phyloP scores from a whole-genome alignment of 2,329 filamentous ascomycete genomes.

The Aspergillus ibericus region DNA sequence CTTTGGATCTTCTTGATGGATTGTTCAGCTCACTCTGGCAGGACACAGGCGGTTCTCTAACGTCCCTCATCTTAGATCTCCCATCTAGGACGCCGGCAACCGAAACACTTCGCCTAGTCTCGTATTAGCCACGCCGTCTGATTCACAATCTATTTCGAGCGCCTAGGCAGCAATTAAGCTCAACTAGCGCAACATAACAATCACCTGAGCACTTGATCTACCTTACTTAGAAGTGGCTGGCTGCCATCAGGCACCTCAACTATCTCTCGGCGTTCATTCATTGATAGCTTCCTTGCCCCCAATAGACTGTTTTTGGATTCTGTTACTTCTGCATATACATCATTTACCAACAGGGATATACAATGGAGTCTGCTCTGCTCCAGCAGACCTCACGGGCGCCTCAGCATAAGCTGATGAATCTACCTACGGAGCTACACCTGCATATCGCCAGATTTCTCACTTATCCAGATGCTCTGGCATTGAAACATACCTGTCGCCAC shows the following conservation, averaged over 20 bases:
- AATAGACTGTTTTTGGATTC: neutral
- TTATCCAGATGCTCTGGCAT: conserved; percentile 69
- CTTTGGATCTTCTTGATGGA: neutral
- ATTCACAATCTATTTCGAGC: neutral
- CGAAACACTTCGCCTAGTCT: conserved; percentile 7
- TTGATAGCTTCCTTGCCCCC: neutral
- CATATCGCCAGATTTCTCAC: conserved; percentile 61
- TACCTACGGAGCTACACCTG: conserved; percentile 68
- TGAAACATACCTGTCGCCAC: conserved; percentile 66
- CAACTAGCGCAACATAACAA: neutral
- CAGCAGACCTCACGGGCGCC: neutral
- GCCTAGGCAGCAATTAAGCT: conserved; percentile 1
- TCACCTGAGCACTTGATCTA: neutral
- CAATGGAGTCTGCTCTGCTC: conserved; percentile 4
- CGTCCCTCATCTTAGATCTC: neutral
- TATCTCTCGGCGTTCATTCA: neutral
- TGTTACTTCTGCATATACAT: neutral
- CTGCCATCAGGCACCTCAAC: neutral
- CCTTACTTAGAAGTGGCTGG: neutral
- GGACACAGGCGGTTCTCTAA: neutral
- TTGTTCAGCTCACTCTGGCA: neutral
- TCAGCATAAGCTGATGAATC: conserved; percentile 43
- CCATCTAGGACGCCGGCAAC: neutral
- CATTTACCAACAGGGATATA: neutral
- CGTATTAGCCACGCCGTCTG: conserved; percentile 9